phyloP scores from a whole-genome alignment of 2,329 filamentous ascomycete genomes.

The Claviceps sp. region DNA sequence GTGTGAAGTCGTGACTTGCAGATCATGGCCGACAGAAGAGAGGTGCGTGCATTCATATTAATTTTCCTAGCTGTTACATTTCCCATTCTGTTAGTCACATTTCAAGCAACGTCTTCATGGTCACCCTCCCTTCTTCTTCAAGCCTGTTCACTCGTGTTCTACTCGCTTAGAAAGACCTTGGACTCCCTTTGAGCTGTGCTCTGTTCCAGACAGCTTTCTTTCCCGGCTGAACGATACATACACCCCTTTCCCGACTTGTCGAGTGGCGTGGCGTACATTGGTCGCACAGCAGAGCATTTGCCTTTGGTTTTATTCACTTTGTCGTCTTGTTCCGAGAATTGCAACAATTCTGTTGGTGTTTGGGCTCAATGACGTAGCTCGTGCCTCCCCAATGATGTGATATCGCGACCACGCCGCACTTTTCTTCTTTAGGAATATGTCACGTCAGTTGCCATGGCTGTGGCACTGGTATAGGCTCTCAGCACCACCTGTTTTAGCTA shows the following conservation, averaged over 20 bases:
- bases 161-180: not conserved
- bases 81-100: not conserved
- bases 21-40: constrained; percentile 2
- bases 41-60: constrained; percentile 5
- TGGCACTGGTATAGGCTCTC: not conserved
- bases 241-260: not conserved
- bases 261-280: constrained; percentile 5
- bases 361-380: not conserved
- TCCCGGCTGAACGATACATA: not conserved
- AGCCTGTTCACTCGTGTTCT: not conserved
- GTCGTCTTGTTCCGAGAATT: not conserved
- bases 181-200: not conserved
- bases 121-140: not conserved
- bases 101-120: not conserved
- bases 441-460: not conserved
- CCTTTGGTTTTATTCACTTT: not conserved
- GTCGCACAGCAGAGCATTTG: constrained; percentile 5
- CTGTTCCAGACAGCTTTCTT: not conserved
- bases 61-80: not conserved
- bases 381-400: not conserved
- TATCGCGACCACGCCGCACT: not conserved
- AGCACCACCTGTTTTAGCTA: not conserved
- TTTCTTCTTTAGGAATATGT: not conserved
- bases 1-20: not conserved
- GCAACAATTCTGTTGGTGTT: not conserved